phyloP scores from a whole-genome alignment of 164 flowering plant genomes.

The Aristolochia fimbriata region DNA sequence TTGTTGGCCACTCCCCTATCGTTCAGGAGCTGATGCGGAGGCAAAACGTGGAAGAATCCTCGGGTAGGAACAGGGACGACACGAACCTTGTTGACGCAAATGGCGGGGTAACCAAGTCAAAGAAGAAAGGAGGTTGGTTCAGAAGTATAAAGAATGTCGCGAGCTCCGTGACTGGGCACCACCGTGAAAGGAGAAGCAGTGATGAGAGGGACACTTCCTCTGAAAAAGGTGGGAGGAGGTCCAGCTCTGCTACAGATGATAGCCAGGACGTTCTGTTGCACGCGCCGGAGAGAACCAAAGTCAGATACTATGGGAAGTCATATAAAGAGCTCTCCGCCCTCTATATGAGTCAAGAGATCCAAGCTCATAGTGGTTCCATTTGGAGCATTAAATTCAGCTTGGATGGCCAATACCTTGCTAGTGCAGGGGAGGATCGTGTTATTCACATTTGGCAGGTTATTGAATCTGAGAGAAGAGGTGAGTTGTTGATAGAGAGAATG shows the following conservation, averaged over 20 bases:
- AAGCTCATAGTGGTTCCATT: constrained; percentile 90
- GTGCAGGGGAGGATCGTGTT: constrained; percentile 96
- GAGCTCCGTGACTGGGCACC: constrained; percentile 39
- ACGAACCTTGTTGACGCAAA: constrained; percentile 16
- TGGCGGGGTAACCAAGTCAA: constrained; percentile 34
- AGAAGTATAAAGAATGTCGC: constrained; percentile 71
- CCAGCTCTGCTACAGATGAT: constrained; percentile 95
- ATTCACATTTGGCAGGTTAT: constrained; percentile 90
- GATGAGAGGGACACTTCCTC: constrained; percentile 94
- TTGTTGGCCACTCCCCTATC: constrained; percentile 92
- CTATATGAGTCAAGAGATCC: constrained; percentile 80
- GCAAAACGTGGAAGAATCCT: constrained; percentile 70
- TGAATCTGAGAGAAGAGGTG: constrained; percentile 82
- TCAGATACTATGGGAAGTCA: constrained; percentile 82
- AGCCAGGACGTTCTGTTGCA: constrained; percentile 83
- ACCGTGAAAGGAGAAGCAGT: constrained; percentile 63
- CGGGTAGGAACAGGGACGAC: constrained; percentile 26
- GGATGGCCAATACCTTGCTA: constrained; percentile 88
- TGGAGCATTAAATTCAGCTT: constrained; percentile 93
- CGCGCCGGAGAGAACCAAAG: constrained; percentile 77
- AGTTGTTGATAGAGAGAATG: constrained; percentile 50
- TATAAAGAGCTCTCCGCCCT: constrained; percentile 69
- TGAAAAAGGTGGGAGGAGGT: constrained; percentile 88
- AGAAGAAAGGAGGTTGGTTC: constrained; percentile 83
- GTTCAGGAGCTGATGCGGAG: constrained; percentile 95